Percentiles rank a stretch among this genome's conserved stretches.
phyloP scores from a whole-genome alignment of 2,329 filamentous ascomycete genomes.

The Fusarium fracticaudum region DNA sequence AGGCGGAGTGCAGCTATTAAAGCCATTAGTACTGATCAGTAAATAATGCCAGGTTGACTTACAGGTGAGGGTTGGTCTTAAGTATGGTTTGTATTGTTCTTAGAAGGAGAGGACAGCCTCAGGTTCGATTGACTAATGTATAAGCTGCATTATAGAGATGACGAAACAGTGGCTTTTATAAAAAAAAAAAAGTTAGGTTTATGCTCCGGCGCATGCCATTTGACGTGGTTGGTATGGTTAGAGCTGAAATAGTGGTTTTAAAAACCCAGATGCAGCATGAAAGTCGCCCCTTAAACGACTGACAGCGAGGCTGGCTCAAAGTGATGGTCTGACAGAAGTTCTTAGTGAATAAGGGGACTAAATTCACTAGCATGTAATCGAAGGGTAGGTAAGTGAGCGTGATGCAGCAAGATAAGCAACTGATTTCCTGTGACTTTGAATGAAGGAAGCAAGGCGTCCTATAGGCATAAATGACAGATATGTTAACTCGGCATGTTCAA shows the following conservation, averaged over 20 bases:
- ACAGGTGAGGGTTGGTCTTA: background rate
- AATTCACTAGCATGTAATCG: background rate
- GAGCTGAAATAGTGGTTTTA: background rate
- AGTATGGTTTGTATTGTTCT: background rate
- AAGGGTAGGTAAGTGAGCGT: background rate
- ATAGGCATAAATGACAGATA: background rate
- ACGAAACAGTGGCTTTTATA: background rate
- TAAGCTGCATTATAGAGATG: background rate
- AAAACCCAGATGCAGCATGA: background rate
- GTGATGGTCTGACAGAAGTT: background rate
- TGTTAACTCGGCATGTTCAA: background rate
- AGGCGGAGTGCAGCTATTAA: no score
- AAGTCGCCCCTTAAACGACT: no score
- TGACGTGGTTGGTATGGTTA: background rate
- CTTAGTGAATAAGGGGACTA: no score
- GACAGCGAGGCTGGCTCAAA: background rate
- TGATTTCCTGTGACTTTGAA: background rate
- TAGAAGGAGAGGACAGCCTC: background rate
- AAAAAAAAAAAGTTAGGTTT: no score
- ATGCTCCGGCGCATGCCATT: background rate
- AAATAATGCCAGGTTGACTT: background rate
- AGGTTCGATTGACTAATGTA: background rate
- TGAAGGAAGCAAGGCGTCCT: background rate
- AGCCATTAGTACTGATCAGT: no score
- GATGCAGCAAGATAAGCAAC: background rate